Base-by-base conservation (phyloP, 768 basidiomycete species). In the Boletus pseudo-olivaceus region DNA sequence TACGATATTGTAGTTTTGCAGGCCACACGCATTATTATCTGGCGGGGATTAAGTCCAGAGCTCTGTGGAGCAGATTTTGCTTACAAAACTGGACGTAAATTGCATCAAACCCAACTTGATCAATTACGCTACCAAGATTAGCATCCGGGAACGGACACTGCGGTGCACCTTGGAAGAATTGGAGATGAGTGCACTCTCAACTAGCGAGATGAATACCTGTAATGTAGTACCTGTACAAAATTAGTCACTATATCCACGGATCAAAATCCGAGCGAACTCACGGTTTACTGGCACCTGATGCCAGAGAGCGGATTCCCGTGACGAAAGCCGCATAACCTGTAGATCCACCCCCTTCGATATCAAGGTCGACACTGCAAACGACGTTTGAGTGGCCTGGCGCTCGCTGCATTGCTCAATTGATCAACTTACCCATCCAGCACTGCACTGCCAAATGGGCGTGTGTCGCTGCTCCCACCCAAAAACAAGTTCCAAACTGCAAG, bases 141-240 rank as follows among this genome's bases (percentile, higher is more conserved):
- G 76, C 78, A 63, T 89, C 87, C 4, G 87, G 86, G 72, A 79
- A 90, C 5, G 84, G 82, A 61, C 87, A 89, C 66, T 78, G 68
- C 11, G 66, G 69, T 54, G 67, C 65, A 12, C 46, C 67, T 64
- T 55, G 12, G 12, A 33, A 38, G 38, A 37, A 20, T 60, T 38
- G 56, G 46, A n/a, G 5, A 43, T 4, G 32, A 40, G 27, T 33
- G 11, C 12, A 29, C n/a, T 23, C 43, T 15, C 38, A 19, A 30
- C n/a, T 37, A 32, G 41, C 32, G 20, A 51, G 19, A 49, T 38
- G 29, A 7, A 46, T 52, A 67, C 60, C 84, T 51, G 84, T 84
- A 47, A 87, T 69, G 61, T 83, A 87, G 71, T 84, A 88, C 61
- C 82, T 84, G 53, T 14, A 11, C 7, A 40, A 26, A 15, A 42